These are phyloP conservation scores for Bonia amplexicaulis DNA, from an alignment of 176 grass and related monocot species.

Conservation along the genomic window DNA sequence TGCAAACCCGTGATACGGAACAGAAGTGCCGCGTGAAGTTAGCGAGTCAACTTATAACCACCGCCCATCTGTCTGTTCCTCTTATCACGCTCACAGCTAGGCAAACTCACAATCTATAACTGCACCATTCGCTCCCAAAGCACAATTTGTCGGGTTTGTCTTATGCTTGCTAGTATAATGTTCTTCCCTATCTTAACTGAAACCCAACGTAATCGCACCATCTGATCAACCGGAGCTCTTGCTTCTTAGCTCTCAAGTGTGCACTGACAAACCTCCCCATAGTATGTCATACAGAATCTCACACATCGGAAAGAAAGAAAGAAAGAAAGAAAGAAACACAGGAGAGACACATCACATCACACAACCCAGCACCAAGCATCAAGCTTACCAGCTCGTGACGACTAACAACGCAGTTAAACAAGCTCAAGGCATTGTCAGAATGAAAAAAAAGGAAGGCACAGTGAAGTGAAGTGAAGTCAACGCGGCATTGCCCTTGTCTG, in stretches of 20 bases:
- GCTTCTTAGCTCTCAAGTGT: neutral
- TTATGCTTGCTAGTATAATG: neutral
- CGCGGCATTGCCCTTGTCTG: too few relatives aligned
- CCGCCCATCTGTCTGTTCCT: neutral
- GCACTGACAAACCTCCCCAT: neutral
- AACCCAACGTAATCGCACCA: neutral
- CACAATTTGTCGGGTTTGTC: neutral
- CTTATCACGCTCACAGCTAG: neutral
- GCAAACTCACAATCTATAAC: neutral
- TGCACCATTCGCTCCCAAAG: neutral
- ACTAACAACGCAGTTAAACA: neutral
- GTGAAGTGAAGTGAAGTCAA: neutral
- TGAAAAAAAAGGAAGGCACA: too few relatives aligned
- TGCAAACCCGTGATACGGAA: neutral
- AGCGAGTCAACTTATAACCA: constrained; percentile 13
- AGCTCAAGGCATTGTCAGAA: neutral
- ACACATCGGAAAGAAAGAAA: neutral
- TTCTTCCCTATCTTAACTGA: neutral
- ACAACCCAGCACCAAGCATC: neutral
- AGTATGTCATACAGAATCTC: constrained; percentile 19
- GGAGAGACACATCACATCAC: neutral
- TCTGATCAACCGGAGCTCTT: neutral
- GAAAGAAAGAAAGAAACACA: neutral
- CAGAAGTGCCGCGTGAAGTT: neutral
- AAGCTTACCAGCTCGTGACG: neutral